A percentile compares a stretch with the other conserved stretches of the same genome.
Conservation (phyloP, 2,329 filamentous ascomycete genomes). For the Fusarium foetens region DNA sequence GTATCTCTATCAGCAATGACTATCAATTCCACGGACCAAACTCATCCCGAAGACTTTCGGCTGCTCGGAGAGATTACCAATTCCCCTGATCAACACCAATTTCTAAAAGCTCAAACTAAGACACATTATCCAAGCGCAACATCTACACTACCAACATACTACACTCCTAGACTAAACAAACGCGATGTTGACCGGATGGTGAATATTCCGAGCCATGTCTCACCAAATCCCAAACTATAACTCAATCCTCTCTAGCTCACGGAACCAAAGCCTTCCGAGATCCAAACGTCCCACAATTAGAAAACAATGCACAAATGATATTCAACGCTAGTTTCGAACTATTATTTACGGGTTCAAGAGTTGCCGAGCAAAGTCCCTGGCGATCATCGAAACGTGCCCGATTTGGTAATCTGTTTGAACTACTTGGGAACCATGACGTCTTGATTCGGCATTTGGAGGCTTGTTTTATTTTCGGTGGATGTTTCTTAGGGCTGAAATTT, state of each 20-base stretch:
- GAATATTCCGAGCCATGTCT: slow-evolving; percentile 14
- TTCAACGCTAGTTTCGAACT: slow-evolving; percentile 7
- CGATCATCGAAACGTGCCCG: slow-evolving; percentile 10
- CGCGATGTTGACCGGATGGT: background rate
- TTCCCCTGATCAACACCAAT: background rate
- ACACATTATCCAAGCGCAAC: background rate
- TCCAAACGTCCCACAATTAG: background rate
- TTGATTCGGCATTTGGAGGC: background rate
- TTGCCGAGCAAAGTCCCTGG: slow-evolving; percentile 29
- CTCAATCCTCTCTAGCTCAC: slow-evolving; percentile 13
- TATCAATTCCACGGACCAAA: slow-evolving; percentile 1
- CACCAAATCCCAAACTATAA: background rate
- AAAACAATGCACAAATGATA: slow-evolving; percentile 5
- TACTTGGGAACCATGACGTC: background rate
- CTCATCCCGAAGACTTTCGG: background rate
- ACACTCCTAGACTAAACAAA: background rate
- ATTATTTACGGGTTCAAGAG: slow-evolving; percentile 8
- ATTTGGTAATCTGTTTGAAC: background rate
- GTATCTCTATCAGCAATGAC: background rate
- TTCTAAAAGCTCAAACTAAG: background rate
- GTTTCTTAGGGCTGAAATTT: background rate
- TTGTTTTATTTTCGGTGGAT: background rate
- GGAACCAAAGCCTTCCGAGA: slow-evolving; percentile 12
- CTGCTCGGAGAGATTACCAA: background rate
- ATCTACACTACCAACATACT: background rate